Percentiles rank a stretch among this genome's conserved stretches.
Evolutionary conservation across 192 early-diverging fungal genomes (phyloP).

Genomic region (Thoreauomyces humboldtii): DNA sequence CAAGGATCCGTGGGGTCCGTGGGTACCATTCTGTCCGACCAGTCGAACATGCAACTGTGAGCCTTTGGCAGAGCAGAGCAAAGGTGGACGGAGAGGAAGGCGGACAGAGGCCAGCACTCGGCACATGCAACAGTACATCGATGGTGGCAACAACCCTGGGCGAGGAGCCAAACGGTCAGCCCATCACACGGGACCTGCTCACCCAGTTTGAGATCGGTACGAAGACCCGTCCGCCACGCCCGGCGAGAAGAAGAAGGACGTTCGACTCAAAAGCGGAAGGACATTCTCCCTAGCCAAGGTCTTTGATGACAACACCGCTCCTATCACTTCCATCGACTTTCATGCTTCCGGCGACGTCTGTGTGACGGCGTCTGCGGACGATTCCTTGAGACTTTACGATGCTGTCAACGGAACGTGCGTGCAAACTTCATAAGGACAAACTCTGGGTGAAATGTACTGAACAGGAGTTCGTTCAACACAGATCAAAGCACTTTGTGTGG

Average conservation of each 20-base stretch:
- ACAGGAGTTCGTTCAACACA: too few species aligned
- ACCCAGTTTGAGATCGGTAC: slow-evolving; percentile 24
- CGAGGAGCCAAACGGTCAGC: slow-evolving; percentile 17
- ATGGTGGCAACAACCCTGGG: slow-evolving; percentile 30
- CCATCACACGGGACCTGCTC: slow-evolving; percentile 2
- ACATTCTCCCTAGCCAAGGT: slow-evolving; percentile 54
- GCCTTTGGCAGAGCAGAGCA: too few species aligned
- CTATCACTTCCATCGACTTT: slow-evolving; percentile 81
- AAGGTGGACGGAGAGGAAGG: too few species aligned
- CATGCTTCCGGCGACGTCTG: slow-evolving; percentile 71
- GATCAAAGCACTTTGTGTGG: slow-evolving; percentile 68
- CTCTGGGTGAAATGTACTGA: too few species aligned
- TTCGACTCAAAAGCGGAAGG: too few species aligned
- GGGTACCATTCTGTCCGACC: too few species aligned
- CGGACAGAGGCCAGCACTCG: too few species aligned
- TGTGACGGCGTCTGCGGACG: slow-evolving; percentile 80
- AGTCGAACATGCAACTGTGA: too few species aligned
- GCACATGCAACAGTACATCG: too few species aligned
- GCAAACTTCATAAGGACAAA: neutral
- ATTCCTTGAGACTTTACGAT: slow-evolving; percentile 85
- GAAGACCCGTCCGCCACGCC: neutral
- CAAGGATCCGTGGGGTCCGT: too few species aligned
- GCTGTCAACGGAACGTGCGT: slow-evolving; percentile 74
- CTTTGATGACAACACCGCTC: slow-evolving; percentile 71
- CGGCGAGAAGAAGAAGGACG: neutral